Base-by-base conservation (phyloP, 139 green algal genomes). In the Volvox reticuliferus region DNA sequence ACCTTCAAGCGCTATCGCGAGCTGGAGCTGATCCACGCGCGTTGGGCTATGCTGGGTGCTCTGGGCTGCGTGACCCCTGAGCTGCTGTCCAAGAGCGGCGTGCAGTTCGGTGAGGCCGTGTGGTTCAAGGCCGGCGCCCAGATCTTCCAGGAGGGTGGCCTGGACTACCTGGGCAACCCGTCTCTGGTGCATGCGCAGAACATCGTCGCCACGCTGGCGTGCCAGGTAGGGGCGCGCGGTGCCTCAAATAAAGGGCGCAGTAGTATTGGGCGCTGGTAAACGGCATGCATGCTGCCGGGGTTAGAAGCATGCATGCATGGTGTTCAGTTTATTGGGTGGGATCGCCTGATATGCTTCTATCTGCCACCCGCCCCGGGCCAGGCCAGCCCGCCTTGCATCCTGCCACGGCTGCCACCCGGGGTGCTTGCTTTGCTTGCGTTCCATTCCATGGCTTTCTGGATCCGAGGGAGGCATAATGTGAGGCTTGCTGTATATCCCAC, bases 81-180 rank as follows among this genome's bases (percentile, higher is more conserved):
- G 93, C 90, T 96, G 82, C 92, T 95, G 86, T 77, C 93, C 35
- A 91, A 87, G 50, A 89, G 93, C 88, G 89, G 92, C 87, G 92
- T 95, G 44, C 55, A 91, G 30, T 98, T 98, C 82, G 94, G 93
- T 71, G 97, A 99, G 94, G 93, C 97, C 77, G 95, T 98, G 67
- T 99, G 98, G 98, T 99, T 98, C 96, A 99, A 99, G 97, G 97
- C 97, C 91, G 98, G 98, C 71, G 95, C 97, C 79, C 93, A 97
- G 93, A 99, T 99, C 96, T 99, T 99, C 94, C 82, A 89, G 67
- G 96, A 96, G 50, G 98, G 97, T 84, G 94, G 96, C 93, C 96
- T 99, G 35, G 95, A 99, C 97, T 99, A 99, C 96, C 95, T 99
- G 88, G 98, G 98, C 96, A 99, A 99, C 97, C 91, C 96, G 79